phyloP scores from a whole-genome alignment of 495 filamentous ascomycete species.

The Chaetomium fimeti region DNA sequence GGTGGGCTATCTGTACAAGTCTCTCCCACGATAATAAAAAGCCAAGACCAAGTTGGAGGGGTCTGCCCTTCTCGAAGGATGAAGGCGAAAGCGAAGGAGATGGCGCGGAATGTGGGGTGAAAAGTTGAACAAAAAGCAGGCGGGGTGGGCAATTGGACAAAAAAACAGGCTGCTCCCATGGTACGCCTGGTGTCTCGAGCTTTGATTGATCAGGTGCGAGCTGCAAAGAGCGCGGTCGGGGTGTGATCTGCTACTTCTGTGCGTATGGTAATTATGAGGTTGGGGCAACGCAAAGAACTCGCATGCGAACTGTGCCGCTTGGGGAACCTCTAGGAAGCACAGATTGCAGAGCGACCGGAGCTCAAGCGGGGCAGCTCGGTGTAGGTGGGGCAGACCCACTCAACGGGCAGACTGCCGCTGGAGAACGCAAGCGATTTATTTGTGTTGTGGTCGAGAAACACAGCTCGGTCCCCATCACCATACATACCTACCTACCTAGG shows the following conservation, averaged over 20 bases:
- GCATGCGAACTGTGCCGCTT: neutral
- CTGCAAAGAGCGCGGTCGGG: neutral
- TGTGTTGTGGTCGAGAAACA: neutral
- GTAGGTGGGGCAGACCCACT: neutral
- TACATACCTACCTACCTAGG: no score
- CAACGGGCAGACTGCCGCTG: neutral
- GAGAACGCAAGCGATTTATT: no score
- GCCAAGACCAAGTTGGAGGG: neutral
- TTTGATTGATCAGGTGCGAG: conserved; percentile 11
- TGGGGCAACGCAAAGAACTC: conserved; percentile 21
- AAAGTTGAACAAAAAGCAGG: conserved; percentile 1
- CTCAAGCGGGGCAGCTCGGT: conserved; percentile 1
- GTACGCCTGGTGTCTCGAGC: neutral
- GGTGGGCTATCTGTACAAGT: no score
- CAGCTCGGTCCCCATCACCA: neutral
- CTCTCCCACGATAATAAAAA: neutral
- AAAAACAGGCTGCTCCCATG: conserved; percentile 6
- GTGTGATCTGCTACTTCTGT: conserved; percentile 8
- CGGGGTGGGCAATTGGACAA: neutral
- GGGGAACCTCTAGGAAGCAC: neutral
- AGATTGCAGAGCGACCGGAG: neutral
- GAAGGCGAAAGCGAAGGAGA: neutral
- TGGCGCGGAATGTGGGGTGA: neutral
- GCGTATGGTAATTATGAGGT: conserved; percentile 13
- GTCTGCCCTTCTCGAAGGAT: neutral